These are phyloP conservation scores for Plenodomus tracheiphilus DNA, from an alignment of 2,329 filamentous ascomycete genomes.

Conservation along the genomic window DNA sequence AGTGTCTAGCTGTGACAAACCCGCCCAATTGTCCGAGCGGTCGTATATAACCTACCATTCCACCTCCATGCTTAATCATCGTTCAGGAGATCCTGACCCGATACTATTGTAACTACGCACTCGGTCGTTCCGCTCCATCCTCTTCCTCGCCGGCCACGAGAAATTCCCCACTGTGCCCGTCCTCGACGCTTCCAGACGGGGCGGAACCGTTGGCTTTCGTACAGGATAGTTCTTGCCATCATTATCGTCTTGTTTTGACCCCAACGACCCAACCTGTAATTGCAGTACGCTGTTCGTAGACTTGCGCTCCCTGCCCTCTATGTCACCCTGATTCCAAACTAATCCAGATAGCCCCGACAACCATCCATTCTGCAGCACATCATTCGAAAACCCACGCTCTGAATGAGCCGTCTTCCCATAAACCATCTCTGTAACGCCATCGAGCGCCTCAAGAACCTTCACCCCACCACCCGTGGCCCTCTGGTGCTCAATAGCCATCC, in stretches of 20 bases:
- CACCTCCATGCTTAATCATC: too few species aligned
- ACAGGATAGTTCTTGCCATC: neutral
- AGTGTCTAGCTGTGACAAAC: too few species aligned
- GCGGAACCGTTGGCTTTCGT: constrained; percentile 6
- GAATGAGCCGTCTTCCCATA: neutral
- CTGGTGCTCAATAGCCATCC: neutral
- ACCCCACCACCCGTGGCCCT: neutral
- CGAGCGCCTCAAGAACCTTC: neutral
- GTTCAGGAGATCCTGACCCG: too few species aligned
- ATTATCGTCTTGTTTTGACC: neutral
- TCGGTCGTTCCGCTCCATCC: too few species aligned
- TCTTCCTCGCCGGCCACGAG: neutral
- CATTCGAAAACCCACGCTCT: too few species aligned
- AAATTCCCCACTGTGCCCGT: constrained; percentile 1
- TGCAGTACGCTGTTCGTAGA: neutral
- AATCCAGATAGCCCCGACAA: too few species aligned
- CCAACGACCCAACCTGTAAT: neutral
- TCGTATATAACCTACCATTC: too few species aligned
- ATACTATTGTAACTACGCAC: too few species aligned
- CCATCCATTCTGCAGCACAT: too few species aligned
- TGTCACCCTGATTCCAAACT: neutral
- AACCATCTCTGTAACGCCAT: neutral
- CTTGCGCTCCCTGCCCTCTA: neutral
- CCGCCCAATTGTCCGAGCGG: too few species aligned
- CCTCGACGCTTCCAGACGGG: neutral